These are phyloP conservation scores for Byssothecium circinans DNA, from an alignment of 2,329 filamentous ascomycete species.

Conservation along the genomic window DNA sequence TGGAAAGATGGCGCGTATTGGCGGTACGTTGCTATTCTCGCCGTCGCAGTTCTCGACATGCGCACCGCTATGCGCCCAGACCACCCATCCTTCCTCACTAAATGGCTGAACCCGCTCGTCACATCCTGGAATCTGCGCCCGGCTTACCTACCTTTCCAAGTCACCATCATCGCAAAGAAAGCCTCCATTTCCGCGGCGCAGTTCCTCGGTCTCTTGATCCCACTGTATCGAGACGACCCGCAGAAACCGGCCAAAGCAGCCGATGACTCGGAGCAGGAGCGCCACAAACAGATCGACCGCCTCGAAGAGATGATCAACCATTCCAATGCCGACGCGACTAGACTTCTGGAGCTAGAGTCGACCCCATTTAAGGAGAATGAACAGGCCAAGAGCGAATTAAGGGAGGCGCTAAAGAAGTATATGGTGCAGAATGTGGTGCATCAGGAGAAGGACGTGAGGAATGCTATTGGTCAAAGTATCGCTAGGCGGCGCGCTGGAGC, in stretches of 20 bases:
- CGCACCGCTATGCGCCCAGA: slow-evolving; percentile 58
- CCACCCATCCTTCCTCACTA: slow-evolving; percentile 48
- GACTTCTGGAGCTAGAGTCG: slow-evolving; percentile 76
- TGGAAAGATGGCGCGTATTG: slow-evolving; percentile 44
- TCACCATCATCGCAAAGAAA: slow-evolving; percentile 73
- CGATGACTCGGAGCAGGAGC: slow-evolving; percentile 35
- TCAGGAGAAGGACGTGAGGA: slow-evolving; percentile 77
- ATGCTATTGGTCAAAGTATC: slow-evolving; percentile 71
- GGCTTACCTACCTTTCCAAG: slow-evolving; percentile 82
- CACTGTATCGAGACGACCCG: slow-evolving; percentile 37
- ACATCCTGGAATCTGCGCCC: slow-evolving; percentile 50
- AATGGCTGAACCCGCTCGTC: slow-evolving; percentile 53
- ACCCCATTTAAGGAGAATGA: slow-evolving; percentile 78
- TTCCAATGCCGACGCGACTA: slow-evolving; percentile 68
- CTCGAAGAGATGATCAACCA: slow-evolving; percentile 63
- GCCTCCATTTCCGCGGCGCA: slow-evolving; percentile 67
- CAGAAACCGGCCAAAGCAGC: slow-evolving; percentile 18
- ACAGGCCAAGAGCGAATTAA: slow-evolving; percentile 61
- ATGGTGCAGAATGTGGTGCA: slow-evolving; percentile 77
- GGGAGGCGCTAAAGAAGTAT: slow-evolving; percentile 78
- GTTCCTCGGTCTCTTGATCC: slow-evolving; percentile 39
- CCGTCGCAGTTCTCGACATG: slow-evolving; percentile 60
- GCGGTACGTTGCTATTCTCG: slow-evolving; percentile 55
- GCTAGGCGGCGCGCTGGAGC: slow-evolving; percentile 64
- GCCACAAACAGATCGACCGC: slow-evolving; percentile 65